phyloP scores from a whole-genome alignment of 345 rosid species.

The Kandelia obovata region DNA sequence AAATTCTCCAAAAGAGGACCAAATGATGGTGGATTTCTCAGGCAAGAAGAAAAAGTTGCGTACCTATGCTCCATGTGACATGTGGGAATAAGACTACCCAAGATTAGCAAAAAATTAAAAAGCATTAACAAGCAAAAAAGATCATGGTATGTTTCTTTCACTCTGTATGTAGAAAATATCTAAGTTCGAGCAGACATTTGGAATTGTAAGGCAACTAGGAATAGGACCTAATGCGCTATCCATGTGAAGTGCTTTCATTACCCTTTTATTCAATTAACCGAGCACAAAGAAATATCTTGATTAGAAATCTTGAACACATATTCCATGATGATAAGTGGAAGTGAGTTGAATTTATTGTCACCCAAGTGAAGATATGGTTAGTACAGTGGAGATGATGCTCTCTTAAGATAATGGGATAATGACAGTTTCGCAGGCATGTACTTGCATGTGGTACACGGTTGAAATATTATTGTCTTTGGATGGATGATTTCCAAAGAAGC shows the following conservation, averaged over 20 bases:
- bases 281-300: conserved; percentile 21
- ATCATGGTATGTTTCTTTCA: conserved; percentile 9
- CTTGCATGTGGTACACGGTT: background rate
- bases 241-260: conserved; percentile 25
- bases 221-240: conserved; percentile 15
- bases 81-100: conserved; percentile 16
- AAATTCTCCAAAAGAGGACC: conserved; percentile 16
- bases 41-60: conserved; percentile 20
- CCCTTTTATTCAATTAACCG: background rate
- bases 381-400: background rate
- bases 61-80: conserved; percentile 31
- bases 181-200: conserved; percentile 20
- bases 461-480: background rate
- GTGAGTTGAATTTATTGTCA: conserved; percentile 14
- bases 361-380: conserved; percentile 13
- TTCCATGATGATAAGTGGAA: conserved; percentile 28
- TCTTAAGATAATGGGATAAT: conserved; percentile 5
- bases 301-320: conserved; percentile 24
- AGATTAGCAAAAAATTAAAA: conserved; percentile 15
- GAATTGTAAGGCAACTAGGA: conserved; percentile 20
- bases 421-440: conserved; percentile 9
- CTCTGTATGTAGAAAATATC: conserved; percentile 7
- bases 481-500: background rate
- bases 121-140: conserved; percentile 20
- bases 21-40: conserved; percentile 20